Evolutionary conservation across 2,329 filamentous ascomycete genomes (phyloP), one percentile per base, ranked within the genome.

Genomic region (Trichoderma sp.): DNA sequence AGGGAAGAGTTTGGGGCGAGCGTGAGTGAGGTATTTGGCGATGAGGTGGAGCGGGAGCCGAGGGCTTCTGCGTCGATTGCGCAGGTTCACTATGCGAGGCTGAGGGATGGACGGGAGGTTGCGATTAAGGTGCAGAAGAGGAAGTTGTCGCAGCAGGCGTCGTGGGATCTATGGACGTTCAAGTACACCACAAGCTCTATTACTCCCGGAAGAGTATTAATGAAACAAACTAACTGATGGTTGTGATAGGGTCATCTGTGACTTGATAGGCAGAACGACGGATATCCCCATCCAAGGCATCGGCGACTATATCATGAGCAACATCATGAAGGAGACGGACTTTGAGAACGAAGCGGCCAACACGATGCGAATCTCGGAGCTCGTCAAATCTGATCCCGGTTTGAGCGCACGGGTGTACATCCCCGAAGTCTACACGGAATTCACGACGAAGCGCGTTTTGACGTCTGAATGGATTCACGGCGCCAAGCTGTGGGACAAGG

Each of bases 221-320:
- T 14, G 15, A 30, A 7, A 24, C 39, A 39, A n/a, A 10, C 52
- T 52, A 68, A 69, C 45, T 90, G 88, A 24, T 1, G 24, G 10
- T 47, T 7, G 28, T 7, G 24, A 52, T 12, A 65, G 63, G 24
- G 19, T 43, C 5, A 7, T 65, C 2, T 43, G 39, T 3, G 63
- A 61, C 34, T 15, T 59, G 17, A 21, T 60, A 14, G 63, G 34
- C 7, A 61, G 26, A 34, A n/a, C 28, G 24, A 65, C 63, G 0
- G 55, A 65, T 51, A 54, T 65, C 3, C 56, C 47, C 10, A 52
- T 65, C 6, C 54, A 65, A 39, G 56, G 56, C 17, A 47, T 65
- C 6, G 63, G 63, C 6, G 54, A 45, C 44, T 65, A 52, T 2
- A 58, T 65, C 39, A 65, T 65, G 63, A 17, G 61, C 2, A 65